Evolutionary conservation across 768 basidiomycete species (phyloP).

Genomic region (Calvatia gigantea): DNA sequence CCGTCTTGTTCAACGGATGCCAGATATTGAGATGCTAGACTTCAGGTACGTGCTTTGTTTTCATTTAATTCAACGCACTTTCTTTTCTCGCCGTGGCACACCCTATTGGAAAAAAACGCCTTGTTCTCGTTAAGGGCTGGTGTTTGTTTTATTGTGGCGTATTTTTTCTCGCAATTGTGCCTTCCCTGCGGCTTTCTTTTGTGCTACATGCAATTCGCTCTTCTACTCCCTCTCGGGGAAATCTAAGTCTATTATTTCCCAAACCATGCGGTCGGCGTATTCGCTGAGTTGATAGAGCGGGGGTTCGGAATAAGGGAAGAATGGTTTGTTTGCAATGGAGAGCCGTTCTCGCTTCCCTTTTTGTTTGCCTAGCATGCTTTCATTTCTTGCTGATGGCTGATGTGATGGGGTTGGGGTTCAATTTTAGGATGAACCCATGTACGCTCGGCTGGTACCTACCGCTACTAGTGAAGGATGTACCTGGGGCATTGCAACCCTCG

Average conservation of each 20-base stretch:
- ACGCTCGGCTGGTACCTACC: conserved; percentile 97
- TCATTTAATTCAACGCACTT: too few species aligned
- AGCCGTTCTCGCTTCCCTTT: not conserved
- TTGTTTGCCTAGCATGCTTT: not conserved
- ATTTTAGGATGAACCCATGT: conserved; percentile 84
- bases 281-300: conserved; percentile 9
- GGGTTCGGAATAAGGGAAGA: conserved; percentile 12
- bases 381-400: conserved; percentile 11
- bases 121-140: conserved; percentile 10
- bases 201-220: not conserved
- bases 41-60: conserved; percentile 77
- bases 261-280: conserved; percentile 11
- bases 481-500: conserved; percentile 64
- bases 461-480: conserved; percentile 66
- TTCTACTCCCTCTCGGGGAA: conserved; percentile 2
- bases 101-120: conserved; percentile 11
- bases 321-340: not conserved
- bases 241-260: conserved; percentile 8
- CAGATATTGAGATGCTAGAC: conserved; percentile 85
- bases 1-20: conserved; percentile 65
- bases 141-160: not conserved
- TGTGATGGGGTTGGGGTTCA: too few species aligned
- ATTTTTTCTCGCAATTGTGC: not conserved
- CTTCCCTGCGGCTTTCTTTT: not conserved
- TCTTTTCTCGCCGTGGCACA: conserved; percentile 10